Base-by-base conservation (phyloP, 192 early-diverging fungal species). In the Podila minutissima region DNA sequence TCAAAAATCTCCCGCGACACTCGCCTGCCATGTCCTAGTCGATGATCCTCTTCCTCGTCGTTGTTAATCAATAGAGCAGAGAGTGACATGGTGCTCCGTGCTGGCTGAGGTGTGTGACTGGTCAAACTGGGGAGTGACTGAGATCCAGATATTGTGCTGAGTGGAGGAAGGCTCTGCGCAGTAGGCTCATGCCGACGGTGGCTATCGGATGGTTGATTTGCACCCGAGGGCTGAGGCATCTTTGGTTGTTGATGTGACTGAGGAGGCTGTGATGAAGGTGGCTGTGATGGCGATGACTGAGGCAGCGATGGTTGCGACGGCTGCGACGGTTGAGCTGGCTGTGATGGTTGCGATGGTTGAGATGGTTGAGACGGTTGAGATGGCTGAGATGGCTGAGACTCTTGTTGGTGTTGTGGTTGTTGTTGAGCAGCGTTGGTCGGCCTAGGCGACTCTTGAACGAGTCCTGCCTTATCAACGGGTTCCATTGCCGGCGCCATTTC, bases 21-120 rank as follows among this genome's bases (percentile, higher is more conserved):
- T 7, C 64, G 68, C 37, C 11, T 66, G 37, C 49, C 38, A 9
- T 37, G 46, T 6, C 69, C 74, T 48, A 46, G 61, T 20, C 58
- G 62, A 17, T 68, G 62, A 22, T 68, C 66, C 17, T 17, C 48
- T 13, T 65, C 71, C 19, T 81, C 76, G 6, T 81, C 77, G 19
- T 81, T 81, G 37, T 51, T 69, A 32, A 73, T 51, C 22, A 81
- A 33, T 4, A 81, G 62, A 5, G 77, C 77, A 11, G 77, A 81
- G 24, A 81, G 71, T 5, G 77, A 81, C 77, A 81, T 81, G 33
- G 71, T 73, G 33, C 71, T 81, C 7, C 77, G 59, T 32, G 66
- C 66, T 58, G 66, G 75, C 13, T 55, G 53, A 55, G 24, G 53
- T 64, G 61, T 5, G 53, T 49, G 20, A 4, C 58, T 38, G 67